Percentiles rank a stretch among this genome's conserved stretches.
Evolutionary conservation across 2,329 filamentous ascomycete genomes (phyloP).

Genomic region (Paracoccidioides lutzii): DNA sequence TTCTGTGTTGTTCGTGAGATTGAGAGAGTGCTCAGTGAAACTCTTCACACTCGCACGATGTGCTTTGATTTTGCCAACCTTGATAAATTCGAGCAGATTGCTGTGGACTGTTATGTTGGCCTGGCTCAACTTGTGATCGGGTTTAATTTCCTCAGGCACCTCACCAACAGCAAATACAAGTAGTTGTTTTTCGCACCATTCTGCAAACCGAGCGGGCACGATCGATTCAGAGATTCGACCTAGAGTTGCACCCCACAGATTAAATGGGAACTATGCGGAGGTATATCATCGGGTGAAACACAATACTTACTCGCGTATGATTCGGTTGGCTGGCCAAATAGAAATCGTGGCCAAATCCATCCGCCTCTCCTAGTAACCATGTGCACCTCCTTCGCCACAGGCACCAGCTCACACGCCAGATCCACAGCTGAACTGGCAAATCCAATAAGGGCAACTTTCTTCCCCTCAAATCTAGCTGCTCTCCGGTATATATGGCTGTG

Average conservation of each 20-base stretch:
- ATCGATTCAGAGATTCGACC: conserved; percentile 10
- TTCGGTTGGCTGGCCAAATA: conserved; percentile 26
- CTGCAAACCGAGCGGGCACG: conserved; percentile 12
- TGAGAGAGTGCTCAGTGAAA: conserved; percentile 19
- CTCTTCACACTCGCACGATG: conserved; percentile 21
- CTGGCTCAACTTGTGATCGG: conserved; percentile 23
- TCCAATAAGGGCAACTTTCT: conserved; percentile 27
- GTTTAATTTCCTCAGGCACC: conserved; percentile 20
- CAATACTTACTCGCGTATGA: conserved; percentile 24
- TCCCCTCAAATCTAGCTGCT: conserved; percentile 23
- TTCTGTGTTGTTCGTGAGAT: conserved; percentile 17
- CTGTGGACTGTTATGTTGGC: conserved; percentile 24
- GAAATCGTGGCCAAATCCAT: conserved; percentile 28
- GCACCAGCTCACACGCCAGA: conserved; percentile 26
- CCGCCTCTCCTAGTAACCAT: conserved; percentile 27
- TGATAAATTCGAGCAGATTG: conserved; percentile 25
- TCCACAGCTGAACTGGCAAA: conserved; percentile 30
- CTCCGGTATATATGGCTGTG: conserved; percentile 29
- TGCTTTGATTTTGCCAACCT: conserved; percentile 20
- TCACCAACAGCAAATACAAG: conserved; percentile 20
- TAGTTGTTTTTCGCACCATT: conserved; percentile 22
- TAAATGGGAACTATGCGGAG: conserved; percentile 9
- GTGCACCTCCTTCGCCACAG: conserved; percentile 23
- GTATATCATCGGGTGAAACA: neutral
- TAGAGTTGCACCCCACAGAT: conserved; percentile 10